phyloP scores from a whole-genome alignment of 768 basidiomycete species.

The Trametes villosa region DNA sequence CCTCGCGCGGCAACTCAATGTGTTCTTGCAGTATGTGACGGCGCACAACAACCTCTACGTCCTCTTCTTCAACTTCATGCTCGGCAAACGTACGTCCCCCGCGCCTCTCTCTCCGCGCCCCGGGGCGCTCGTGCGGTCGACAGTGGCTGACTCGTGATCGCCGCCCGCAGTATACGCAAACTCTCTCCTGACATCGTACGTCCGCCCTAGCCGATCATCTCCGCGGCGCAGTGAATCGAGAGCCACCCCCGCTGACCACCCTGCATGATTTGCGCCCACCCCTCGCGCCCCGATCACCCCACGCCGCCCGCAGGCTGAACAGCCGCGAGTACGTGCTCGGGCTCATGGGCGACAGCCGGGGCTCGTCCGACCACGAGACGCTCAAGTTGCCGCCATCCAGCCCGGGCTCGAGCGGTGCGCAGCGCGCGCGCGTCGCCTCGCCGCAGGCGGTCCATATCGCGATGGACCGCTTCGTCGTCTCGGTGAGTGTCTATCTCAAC shows the following conservation, averaged over 20 bases:
- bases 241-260: too few species aligned
- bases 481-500: not conserved
- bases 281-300: too few species aligned
- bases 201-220: too few species aligned
- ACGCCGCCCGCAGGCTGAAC: constrained; percentile 2
- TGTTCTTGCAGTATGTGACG: not conserved
- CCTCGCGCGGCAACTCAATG: not conserved
- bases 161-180: not conserved
- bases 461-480: not conserved
- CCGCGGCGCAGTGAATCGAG: too few species aligned
- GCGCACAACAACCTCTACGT: not conserved
- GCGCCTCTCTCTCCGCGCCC: not conserved
- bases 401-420: not conserved
- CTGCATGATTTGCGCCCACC: too few species aligned
- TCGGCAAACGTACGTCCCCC: constrained; percentile 1
- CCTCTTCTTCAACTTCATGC: constrained; percentile 12
- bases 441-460: not conserved
- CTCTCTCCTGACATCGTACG: constrained; percentile 4
- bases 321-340: constrained; percentile 5
- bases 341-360: not conserved
- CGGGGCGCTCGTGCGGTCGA: not conserved
- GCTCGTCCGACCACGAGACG: not conserved
- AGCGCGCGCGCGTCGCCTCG: not conserved
- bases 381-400: not conserved
- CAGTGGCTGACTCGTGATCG: too few species aligned